A percentile compares a stretch with the other conserved stretches of the same genome.
phyloP scores from a whole-genome alignment of 306 rosid species.

The Sicyos edulis region DNA sequence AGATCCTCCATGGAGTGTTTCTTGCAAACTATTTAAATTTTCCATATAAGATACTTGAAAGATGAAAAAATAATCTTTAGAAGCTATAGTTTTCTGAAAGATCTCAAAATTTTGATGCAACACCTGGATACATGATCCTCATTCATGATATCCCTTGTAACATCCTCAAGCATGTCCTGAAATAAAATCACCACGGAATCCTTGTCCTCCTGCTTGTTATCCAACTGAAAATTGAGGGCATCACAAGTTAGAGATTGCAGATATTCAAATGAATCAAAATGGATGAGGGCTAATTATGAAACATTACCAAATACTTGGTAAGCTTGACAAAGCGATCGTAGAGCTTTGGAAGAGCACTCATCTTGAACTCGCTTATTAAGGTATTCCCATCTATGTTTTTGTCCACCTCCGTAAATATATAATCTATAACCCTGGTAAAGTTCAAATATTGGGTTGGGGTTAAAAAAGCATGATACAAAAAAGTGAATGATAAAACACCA shows the following conservation, averaged over 20 bases:
- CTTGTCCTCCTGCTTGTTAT: slow-evolving; percentile 64
- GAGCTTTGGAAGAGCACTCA: slow-evolving; percentile 91
- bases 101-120: slow-evolving; percentile 21
- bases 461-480: neutral
- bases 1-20: slow-evolving; percentile 60
- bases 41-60: slow-evolving; percentile 10
- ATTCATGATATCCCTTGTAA: slow-evolving; percentile 87
- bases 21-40: slow-evolving; percentile 47
- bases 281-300: neutral
- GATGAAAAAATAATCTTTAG: slow-evolving; percentile 19
- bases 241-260: slow-evolving; percentile 19
- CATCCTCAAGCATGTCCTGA: slow-evolving; percentile 97
- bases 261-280: neutral
- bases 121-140: slow-evolving; percentile 78
- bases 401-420: slow-evolving; percentile 63
- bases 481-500: neutral
- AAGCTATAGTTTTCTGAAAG: neutral
- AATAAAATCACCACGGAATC: slow-evolving; percentile 79
- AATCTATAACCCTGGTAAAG: slow-evolving; percentile 57
- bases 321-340: slow-evolving; percentile 64
- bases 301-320: slow-evolving; percentile 60
- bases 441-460: neutral
- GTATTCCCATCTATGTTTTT: slow-evolving; percentile 35
- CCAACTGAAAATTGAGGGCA: slow-evolving; percentile 43
- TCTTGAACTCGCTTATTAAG: slow-evolving; percentile 47